phyloP scores from a whole-genome alignment of 148 eudicot species.

The Rhododendron mucronatum region DNA sequence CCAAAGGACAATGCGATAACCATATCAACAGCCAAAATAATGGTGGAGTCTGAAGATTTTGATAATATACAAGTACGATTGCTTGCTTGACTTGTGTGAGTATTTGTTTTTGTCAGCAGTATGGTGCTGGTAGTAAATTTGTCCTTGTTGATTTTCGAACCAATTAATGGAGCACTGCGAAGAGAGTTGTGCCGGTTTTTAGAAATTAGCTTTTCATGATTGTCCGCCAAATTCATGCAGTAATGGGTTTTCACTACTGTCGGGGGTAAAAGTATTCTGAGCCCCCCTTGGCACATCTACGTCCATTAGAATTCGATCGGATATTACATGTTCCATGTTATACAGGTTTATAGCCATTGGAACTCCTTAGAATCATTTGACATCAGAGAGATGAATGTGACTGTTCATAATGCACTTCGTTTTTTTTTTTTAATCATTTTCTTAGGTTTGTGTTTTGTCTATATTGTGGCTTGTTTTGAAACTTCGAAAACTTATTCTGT shows the following conservation, averaged over 20 bases:
- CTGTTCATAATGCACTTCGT: background rate
- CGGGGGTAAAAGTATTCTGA: background rate
- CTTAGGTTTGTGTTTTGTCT: background rate
- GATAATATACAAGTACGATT: slow-evolving; percentile 56
- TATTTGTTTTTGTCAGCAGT: background rate
- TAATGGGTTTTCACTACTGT: background rate
- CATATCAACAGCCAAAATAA: slow-evolving; percentile 46
- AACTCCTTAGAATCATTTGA: background rate
- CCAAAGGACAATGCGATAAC: slow-evolving; percentile 28
- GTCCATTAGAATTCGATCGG: background rate
- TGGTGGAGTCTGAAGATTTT: slow-evolving; percentile 58
- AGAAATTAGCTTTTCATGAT: background rate
- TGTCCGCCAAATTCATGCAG: background rate
- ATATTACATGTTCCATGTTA: background rate
- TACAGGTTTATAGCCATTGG: background rate
- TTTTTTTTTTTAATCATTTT: background rate
- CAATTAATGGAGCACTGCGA: background rate
- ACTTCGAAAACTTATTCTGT: background rate
- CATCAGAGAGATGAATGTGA: background rate
- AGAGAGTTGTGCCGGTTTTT: background rate
- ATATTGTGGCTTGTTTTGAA: slow-evolving; percentile 1
- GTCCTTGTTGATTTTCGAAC: background rate
- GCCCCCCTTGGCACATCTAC: background rate
- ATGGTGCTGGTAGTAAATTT: background rate
- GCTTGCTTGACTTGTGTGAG: background rate